Percentiles rank a stretch among this genome's conserved stretches.
These are phyloP conservation scores for Termitomyces heimii DNA, from an alignment of 768 basidiomycete species.

Conservation along the genomic window DNA sequence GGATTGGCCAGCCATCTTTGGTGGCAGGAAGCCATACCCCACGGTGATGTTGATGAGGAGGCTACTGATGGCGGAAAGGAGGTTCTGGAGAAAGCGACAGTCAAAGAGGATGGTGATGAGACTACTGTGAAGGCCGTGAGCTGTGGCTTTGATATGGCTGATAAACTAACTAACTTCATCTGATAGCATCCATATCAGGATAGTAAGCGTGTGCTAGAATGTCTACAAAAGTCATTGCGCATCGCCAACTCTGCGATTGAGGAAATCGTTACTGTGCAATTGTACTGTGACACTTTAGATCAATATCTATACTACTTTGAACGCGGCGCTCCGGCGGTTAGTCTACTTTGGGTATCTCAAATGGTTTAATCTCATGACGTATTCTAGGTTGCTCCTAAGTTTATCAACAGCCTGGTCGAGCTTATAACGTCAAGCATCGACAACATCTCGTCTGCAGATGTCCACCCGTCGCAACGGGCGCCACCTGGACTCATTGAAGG, in stretches of 20 bases:
- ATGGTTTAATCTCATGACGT: not conserved
- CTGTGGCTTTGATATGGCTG: slow-evolving; percentile 10
- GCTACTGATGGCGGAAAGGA: slow-evolving; percentile 25
- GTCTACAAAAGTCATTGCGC: slow-evolving; percentile 91
- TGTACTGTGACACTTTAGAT: slow-evolving; percentile 95
- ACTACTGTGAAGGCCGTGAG: slow-evolving; percentile 48
- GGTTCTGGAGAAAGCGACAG: slow-evolving; percentile 29
- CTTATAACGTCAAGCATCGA: slow-evolving; percentile 94
- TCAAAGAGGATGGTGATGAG: slow-evolving; percentile 37
- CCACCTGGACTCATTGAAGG: slow-evolving; percentile 90
- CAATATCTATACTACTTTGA: slow-evolving; percentile 96
- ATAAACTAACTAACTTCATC: not conserved
- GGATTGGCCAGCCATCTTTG: slow-evolving; percentile 94
- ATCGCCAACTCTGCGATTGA: slow-evolving; percentile 97
- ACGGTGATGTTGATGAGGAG: slow-evolving; percentile 31
- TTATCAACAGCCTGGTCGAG: slow-evolving; percentile 94
- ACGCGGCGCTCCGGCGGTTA: slow-evolving; percentile 83
- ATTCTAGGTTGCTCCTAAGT: slow-evolving; percentile 83
- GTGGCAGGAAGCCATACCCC: slow-evolving; percentile 79
- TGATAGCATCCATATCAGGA: slow-evolving; percentile 81
- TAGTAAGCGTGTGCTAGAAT: slow-evolving; percentile 96
- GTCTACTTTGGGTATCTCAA: slow-evolving; percentile 20
- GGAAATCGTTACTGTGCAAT: slow-evolving; percentile 92
- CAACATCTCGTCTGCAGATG: slow-evolving; percentile 78
- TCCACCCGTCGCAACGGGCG: slow-evolving; percentile 84